phyloP scores from a whole-genome alignment of 345 rosid species.

The Geranium rotundifolium region DNA sequence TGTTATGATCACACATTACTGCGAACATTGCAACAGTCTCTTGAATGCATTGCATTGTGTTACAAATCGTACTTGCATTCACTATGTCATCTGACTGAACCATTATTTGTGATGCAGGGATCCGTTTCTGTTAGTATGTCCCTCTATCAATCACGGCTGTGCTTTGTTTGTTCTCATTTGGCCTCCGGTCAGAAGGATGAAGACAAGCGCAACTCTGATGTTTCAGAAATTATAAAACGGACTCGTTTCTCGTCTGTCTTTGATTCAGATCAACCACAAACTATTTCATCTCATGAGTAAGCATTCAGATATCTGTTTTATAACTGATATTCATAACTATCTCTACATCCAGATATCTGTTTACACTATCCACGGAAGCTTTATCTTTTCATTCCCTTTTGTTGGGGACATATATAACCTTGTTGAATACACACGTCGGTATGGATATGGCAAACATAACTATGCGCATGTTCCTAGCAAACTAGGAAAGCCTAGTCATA shows the following conservation, averaged over 20 bases:
- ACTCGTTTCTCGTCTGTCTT: conserved; percentile 66
- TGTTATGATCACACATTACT: no score
- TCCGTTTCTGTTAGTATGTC: conserved; percentile 96
- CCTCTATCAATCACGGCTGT: conserved; percentile 76
- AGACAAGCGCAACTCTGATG: conserved; percentile 85
- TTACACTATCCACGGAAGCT: no score
- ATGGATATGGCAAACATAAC: no score
- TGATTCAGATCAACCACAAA: conserved; percentile 63
- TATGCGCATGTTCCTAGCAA: no score
- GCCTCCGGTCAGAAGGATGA: conserved; percentile 92
- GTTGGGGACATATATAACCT: no score
- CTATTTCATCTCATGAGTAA: conserved; percentile 87
- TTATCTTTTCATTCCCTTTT: no score
- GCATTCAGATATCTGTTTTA: conserved; percentile 13
- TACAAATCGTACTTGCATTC: background rate
- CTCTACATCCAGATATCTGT: background rate
- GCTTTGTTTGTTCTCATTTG: conserved; percentile 97
- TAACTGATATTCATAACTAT: background rate
- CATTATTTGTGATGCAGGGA: conserved; percentile 51
- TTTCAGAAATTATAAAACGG: conserved; percentile 63
- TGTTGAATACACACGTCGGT: no score
- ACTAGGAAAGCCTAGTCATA: no score
- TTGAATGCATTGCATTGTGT: background rate
- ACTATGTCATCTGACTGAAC: conserved; percentile 4
- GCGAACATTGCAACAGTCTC: no score